These are phyloP conservation scores for Geotrichum macrosporum DNA, from an alignment of 1,139 yeast genomes.

Conservation along the genomic window DNA sequence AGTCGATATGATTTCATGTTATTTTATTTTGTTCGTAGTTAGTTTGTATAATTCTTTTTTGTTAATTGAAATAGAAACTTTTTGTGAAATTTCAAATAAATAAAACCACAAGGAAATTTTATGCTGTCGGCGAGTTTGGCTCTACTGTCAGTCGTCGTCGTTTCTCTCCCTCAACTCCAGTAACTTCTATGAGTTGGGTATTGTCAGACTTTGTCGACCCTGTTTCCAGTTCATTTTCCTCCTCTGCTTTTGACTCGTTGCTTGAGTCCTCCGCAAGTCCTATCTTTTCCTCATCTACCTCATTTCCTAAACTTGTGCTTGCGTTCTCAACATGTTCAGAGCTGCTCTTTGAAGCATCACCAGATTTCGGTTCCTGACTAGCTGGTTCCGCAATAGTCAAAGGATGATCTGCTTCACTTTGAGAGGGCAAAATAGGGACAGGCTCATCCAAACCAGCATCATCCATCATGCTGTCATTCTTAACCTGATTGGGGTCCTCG, in stretches of 20 bases:
- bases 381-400: too few species aligned
- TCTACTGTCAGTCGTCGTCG: constrained; percentile 17
- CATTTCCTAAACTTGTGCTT: background rate
- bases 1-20: too few species aligned
- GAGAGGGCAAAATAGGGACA: background rate
- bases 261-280: background rate
- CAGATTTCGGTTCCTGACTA: too few species aligned
- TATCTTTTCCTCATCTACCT: background rate
- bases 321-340: constrained; percentile 3
- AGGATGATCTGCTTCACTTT: background rate
- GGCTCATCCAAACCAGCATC: constrained; percentile 2
- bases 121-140: background rate
- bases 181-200: constrained; percentile 5
- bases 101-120: background rate
- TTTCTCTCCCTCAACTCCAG: constrained; percentile 16
- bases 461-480: background rate
- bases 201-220: background rate
- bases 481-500: too few species aligned
- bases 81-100: too few species aligned
- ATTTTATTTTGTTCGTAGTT: too few species aligned
- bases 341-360: too few species aligned
- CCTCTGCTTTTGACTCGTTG: background rate
- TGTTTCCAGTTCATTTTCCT: background rate
- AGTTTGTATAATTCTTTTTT: too few species aligned
- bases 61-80: too few species aligned